These are phyloP conservation scores for Penicillium pulvis DNA, from an alignment of 495 filamentous ascomycete genomes.

Conservation along the genomic window DNA sequence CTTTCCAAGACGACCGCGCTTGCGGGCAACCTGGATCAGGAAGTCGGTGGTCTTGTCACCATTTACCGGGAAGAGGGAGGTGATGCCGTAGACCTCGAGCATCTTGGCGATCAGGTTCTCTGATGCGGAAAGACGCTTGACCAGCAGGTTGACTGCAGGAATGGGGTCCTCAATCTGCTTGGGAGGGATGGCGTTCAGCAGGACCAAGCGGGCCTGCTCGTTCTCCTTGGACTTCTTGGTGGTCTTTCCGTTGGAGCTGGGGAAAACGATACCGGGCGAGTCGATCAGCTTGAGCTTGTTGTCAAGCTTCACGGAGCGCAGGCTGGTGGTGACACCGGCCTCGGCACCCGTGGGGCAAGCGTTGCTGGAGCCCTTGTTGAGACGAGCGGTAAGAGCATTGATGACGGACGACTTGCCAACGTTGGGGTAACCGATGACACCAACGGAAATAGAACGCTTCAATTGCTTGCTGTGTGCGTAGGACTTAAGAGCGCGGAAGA, in stretches of 20 bases:
- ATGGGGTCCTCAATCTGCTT: constrained; percentile 92
- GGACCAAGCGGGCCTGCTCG: constrained; percentile 79
- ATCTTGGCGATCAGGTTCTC: constrained; percentile 73
- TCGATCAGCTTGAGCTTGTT: constrained; percentile 93
- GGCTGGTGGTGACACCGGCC: constrained; percentile 87
- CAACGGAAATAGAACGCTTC: constrained; percentile 87
- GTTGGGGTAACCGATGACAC: constrained; percentile 95
- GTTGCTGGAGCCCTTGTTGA: constrained; percentile 64
- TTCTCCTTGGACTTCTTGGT: constrained; percentile 52
- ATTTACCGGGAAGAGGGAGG: constrained; percentile 65
- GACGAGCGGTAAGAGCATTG: constrained; percentile 83
- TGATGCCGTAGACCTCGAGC: constrained; percentile 77
- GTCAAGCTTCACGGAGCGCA: constrained; percentile 91
- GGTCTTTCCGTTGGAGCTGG: constrained; percentile 54
- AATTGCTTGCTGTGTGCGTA: constrained; percentile 82
- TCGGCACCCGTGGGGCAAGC: constrained; percentile 90
- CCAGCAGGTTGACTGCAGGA: constrained; percentile 77
- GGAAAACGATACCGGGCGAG: constrained; percentile 95
- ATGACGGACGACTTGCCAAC: constrained; percentile 97
- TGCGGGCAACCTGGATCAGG: constrained; percentile 89
- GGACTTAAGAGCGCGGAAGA: constrained; percentile 90
- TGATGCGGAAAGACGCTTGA: constrained; percentile 73
- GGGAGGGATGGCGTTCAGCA: constrained; percentile 89
- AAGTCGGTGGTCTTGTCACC: constrained; percentile 89
- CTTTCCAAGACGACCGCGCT: constrained; percentile 85